Base-by-base conservation (phyloP, 1,284 basidiomycete species). In the Pterulicium gracile region DNA sequence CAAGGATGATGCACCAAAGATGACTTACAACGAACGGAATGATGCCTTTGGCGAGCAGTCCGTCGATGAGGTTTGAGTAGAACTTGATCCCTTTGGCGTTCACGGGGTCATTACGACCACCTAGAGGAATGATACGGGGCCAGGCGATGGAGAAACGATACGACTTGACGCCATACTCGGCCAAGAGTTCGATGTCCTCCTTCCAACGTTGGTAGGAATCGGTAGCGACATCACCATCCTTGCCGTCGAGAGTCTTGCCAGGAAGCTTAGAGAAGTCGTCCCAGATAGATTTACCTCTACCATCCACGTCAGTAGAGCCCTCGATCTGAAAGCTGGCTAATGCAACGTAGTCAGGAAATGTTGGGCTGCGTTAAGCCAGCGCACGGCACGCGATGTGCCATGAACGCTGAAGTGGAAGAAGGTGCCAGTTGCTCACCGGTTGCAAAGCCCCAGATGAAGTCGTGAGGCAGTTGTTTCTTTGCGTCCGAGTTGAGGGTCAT, bases 131-230 rank as follows among this genome's bases (percentile, higher is more conserved):
- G 52, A 88, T 70, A 27, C 85, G 69, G 5, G 79, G 74, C 86
- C 85, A 88, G 3, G 84, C 72, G 41, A 88, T 64, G 12, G 81
- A 86, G 62, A 89, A 86, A n/a, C 78, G 67, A 52, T 73, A 75
- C 0, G 77, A 65, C 49, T 75, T 79, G 43, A 72, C 75, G 17
- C 77, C 75, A 47, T 80, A 77, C 20, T 63, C 54, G 43, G 72
- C 73, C 49, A 88, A 64, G 12, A 87, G 66, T 19, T 73, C 74
- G 13, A 87, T 64, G 56, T 88, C 85, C 55, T 83, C 77, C 51
- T 72, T 72, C 75, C 76, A 87, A 47, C 70, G 71, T 42, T 67
- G 68, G 64, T 80, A 81, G 4, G 82, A 85, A 61, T 84, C 79
- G 18, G 80, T 83, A 3, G 84, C 82, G 44, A 75, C 65, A 50